Conservation (phyloP, 2,329 filamentous ascomycete genomes). For the Fusarium begoniae region DNA sequence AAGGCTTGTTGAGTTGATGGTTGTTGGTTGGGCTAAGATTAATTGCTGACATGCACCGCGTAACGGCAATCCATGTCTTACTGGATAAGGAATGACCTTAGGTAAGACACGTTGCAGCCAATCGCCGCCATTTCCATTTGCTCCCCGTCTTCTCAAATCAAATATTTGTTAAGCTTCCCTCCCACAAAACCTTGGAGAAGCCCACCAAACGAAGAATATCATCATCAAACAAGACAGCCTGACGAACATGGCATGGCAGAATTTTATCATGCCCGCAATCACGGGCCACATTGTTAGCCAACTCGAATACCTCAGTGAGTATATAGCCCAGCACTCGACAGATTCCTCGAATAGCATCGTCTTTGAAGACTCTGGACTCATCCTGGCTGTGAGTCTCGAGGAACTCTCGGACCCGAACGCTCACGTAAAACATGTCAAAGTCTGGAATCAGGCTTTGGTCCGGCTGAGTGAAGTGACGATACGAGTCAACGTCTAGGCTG, state of each 20-base stretch:
- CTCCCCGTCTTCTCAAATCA: too few relatives aligned
- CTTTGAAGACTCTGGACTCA: too few relatives aligned
- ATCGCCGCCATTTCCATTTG: background rate
- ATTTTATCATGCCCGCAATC: background rate
- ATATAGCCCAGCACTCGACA: background rate
- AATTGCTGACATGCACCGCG: background rate
- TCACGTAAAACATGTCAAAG: background rate
- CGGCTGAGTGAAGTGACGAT: background rate
- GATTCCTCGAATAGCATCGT: background rate
- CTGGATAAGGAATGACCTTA: too few relatives aligned
- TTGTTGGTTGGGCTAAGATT: background rate
- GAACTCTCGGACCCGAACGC: background rate
- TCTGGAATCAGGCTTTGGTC: background rate
- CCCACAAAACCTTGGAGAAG: background rate
- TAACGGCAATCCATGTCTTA: too few relatives aligned
- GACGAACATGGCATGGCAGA: background rate
- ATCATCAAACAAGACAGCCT: background rate
- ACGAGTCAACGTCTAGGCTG: background rate
- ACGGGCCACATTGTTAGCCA: background rate
- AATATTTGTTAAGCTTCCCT: too few relatives aligned
- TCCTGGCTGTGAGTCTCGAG: background rate
- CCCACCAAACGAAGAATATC: background rate
- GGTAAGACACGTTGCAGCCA: too few relatives aligned
- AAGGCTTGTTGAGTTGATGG: background rate
- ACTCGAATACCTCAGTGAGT: background rate